Evolutionary conservation across 768 basidiomycete genomes (phyloP).

Genomic region (Lactarius akahatsu): DNA sequence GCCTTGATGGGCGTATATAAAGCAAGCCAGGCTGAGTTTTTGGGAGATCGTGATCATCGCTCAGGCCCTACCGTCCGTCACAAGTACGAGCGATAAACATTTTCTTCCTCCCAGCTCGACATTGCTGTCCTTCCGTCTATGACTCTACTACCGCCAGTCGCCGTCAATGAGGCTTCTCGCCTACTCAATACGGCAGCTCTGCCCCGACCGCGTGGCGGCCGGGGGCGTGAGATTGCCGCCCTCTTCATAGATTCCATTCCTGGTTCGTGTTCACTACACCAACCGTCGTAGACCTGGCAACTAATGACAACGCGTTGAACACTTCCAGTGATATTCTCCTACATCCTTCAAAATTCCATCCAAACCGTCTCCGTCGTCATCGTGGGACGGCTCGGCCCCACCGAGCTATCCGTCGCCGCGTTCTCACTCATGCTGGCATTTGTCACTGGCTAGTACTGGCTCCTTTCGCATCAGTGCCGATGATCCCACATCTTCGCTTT

Average conservation of each 20-base stretch:
- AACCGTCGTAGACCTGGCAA: background rate
- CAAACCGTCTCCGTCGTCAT: conserved; percentile 65
- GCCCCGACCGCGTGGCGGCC: conserved; percentile 25
- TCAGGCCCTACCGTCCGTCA: background rate
- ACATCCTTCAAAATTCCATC: conserved; percentile 71
- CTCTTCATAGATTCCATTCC: conserved; percentile 28
- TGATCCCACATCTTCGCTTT: conserved; percentile 47
- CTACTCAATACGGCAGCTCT: conserved; percentile 21
- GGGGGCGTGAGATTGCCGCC: conserved; percentile 21
- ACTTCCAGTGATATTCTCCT: conserved; percentile 59
- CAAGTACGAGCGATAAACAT: too few relatives aligned
- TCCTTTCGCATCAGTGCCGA: conserved; percentile 30
- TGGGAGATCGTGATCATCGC: background rate
- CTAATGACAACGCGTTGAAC: too few relatives aligned
- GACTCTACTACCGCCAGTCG: background rate
- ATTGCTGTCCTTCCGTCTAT: background rate
- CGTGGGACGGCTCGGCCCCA: conserved; percentile 64
- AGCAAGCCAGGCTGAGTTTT: background rate
- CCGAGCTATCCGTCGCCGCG: conserved; percentile 68
- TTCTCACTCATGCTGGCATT: conserved; percentile 77
- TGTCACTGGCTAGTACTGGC: conserved; percentile 65
- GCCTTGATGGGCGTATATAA: background rate
- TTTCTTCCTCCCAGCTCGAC: conserved; percentile 3
- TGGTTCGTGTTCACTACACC: conserved; percentile 11
- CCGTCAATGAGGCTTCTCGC: conserved; percentile 12